phyloP scores from a whole-genome alignment of 2,329 filamentous ascomycete genomes.

The Stachybotrys echinatus region DNA sequence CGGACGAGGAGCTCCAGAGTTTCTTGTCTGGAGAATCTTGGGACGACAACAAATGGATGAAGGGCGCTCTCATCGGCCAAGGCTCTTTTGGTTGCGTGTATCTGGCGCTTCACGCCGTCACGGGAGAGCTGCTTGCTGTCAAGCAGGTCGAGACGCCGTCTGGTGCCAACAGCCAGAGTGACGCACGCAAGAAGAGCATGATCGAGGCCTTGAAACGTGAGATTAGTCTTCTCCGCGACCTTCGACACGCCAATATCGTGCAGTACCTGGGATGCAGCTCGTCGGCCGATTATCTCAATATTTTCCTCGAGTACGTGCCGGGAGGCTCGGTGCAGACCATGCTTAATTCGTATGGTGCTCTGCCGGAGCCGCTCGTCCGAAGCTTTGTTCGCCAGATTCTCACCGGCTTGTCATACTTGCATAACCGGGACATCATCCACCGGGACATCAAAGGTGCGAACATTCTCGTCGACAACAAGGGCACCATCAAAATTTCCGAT shows the following conservation, averaged over 20 bases:
- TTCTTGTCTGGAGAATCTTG: constrained; percentile 91
- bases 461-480: constrained; percentile 97
- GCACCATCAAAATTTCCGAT: constrained; percentile 97
- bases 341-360: constrained; percentile 95
- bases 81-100: constrained; percentile 96
- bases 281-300: constrained; percentile 88
- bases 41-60: constrained; percentile 99
- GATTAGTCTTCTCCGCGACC: constrained; percentile 86
- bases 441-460: constrained; percentile 99
- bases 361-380: constrained; percentile 87
- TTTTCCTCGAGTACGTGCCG: constrained; percentile 98
- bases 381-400: constrained; percentile 97
- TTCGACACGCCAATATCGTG: constrained; percentile 95
- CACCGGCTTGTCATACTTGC: constrained; percentile 85
- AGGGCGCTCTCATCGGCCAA: constrained; percentile 93
- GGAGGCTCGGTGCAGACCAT: constrained; percentile 97
- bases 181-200: constrained; percentile 95
- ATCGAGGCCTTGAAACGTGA: constrained; percentile 95
- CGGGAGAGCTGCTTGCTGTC: constrained; percentile 93
- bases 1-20: constrained; percentile 81
- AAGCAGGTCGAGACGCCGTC: constrained; percentile 94
- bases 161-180: constrained; percentile 72
- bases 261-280: constrained; percentile 95
- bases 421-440: constrained; percentile 93
- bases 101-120: constrained; percentile 89